Evolutionary conservation across 2,329 filamentous ascomycete genomes (phyloP), one percentile per base, ranked within the genome.

Genomic region (Fusarium continuum): DNA sequence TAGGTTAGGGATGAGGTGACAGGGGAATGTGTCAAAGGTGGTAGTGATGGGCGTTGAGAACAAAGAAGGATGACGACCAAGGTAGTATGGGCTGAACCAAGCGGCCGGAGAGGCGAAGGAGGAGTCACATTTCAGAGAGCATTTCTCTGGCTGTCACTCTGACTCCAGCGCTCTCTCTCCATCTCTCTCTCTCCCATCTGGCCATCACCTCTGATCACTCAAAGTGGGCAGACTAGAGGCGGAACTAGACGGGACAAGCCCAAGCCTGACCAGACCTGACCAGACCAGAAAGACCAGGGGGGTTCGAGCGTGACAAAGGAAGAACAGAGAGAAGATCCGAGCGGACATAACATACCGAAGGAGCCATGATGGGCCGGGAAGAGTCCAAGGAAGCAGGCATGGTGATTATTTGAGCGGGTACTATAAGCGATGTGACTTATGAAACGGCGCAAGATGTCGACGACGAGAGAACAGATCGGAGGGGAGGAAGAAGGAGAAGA

Each of bases 381-480:
- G 85, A 87, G 52, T 87, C 85, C 55, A 87, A 71, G n/a, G 85
- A 87, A 60, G 80, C 74, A 73, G 84, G 83, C 85, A 87, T 87
- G 52, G 65, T 23, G 48, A 60, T 43, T 35, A 39, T 38, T 23
- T 25, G 28, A 34, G 56, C 44, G 55, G 54, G 53, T 54, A 57
- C 39, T 34, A 49, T 36, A 36, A 32, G 38, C n/a, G n/a, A n/a
- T n/a, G n/a, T 40, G 43, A 54, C 32, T 43, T 58, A 54, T 60
- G 48, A 65, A 45, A 62, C 47, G 35, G 32, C 34, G 45, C 16
- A 40, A 54, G 50, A 54, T 35, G 45, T n/a, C n/a, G n/a, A n/a
- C 31, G 53, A 43, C n/a, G 55, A 52, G 22, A 52, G 47, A 56
- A 56, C 39, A 45, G 41, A n/a, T 28, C 38, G 46, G 22, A 39